phyloP scores from a whole-genome alignment of 192 early-diverging fungal species.

The Dimargaris cristalligena region DNA sequence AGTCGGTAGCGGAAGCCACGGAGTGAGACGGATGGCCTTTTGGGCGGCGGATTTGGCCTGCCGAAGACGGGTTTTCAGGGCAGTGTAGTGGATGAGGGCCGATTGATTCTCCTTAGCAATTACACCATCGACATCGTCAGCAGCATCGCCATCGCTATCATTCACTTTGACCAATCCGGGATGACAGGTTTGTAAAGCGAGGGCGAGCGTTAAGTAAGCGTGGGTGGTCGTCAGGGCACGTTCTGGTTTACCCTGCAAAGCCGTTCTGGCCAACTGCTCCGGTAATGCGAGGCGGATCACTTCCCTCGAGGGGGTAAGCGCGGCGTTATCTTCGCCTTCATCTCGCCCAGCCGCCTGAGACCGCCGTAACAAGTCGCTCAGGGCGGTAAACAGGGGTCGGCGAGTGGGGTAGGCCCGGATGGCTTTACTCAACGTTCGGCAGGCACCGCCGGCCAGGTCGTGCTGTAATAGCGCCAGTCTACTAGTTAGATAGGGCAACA shows the following conservation, averaged over 20 bases:
- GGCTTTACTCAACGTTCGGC: conserved; percentile 19
- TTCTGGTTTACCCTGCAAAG: too few relatives aligned
- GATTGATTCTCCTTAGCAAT: too few relatives aligned
- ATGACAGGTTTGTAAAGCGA: conserved; percentile 13
- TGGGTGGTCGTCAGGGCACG: conserved; percentile 12
- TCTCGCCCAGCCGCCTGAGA: too few relatives aligned
- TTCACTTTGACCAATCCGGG: too few relatives aligned
- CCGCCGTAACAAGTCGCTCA: conserved; percentile 13
- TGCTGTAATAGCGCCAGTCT: conserved; percentile 17
- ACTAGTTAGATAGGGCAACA: conserved; percentile 14
- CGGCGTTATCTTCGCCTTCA: too few relatives aligned
- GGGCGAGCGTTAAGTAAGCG: conserved; percentile 14
- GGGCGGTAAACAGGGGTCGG: conserved; percentile 17
- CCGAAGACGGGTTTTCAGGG: background rate
- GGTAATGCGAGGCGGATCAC: too few relatives aligned
- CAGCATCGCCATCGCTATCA: too few relatives aligned
- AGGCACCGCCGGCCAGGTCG: conserved; percentile 13
- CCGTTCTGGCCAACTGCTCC: too few relatives aligned
- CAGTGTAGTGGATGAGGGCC: conserved; percentile 8
- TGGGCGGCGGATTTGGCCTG: conserved; percentile 16
- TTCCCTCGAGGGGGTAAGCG: too few relatives aligned
- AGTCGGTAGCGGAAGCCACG: too few relatives aligned
- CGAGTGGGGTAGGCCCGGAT: conserved; percentile 14
- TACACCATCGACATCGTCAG: too few relatives aligned
- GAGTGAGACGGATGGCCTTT: conserved; percentile 20